phyloP scores from a whole-genome alignment of 768 basidiomycete species.

The Auriscalpium orientale region DNA sequence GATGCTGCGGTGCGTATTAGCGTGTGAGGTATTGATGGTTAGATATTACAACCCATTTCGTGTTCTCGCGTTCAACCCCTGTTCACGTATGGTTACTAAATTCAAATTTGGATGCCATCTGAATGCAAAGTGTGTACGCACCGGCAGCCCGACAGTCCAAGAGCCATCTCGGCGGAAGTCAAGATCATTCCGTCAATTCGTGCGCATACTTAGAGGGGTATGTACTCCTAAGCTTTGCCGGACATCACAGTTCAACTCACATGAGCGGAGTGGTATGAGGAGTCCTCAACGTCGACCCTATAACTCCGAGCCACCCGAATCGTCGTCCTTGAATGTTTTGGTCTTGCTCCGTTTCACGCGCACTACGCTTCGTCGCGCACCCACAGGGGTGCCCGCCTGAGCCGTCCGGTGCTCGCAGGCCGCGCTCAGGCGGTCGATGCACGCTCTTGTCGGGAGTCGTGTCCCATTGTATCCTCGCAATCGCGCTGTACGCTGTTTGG shows the following conservation, averaged over 20 bases:
- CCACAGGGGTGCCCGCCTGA: not conserved
- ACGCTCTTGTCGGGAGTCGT: conserved; percentile 9
- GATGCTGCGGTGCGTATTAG: conserved; percentile 35
- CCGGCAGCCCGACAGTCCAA: conserved; percentile 86
- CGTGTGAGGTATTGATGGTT: not conserved
- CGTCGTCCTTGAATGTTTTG: conserved; percentile 51
- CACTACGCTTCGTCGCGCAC: conserved; percentile 47
- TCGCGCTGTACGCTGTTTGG: conserved; percentile 28
- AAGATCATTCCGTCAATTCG: conserved; percentile 63
- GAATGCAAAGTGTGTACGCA: conserved; percentile 20
- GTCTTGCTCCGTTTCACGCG: conserved; percentile 67
- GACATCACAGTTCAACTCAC: conserved; percentile 29
- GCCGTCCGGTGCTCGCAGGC: conserved; percentile 1
- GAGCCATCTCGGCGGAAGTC: conserved; percentile 67
- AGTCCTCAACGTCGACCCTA: conserved; percentile 47
- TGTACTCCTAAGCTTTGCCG: not conserved
- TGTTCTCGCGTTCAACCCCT: conserved; percentile 73
- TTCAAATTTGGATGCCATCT: not conserved
- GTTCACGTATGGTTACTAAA: not conserved
- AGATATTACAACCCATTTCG: conserved; percentile 35
- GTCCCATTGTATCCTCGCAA: conserved; percentile 7
- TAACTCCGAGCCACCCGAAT: conserved; percentile 40
- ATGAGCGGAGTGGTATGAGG: conserved; percentile 73
- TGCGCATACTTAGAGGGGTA: conserved; percentile 57
- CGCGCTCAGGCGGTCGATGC: conserved; percentile 4